Conservation (phyloP, 1,284 basidiomycete species). For the Coniferiporia sulphurascens region DNA sequence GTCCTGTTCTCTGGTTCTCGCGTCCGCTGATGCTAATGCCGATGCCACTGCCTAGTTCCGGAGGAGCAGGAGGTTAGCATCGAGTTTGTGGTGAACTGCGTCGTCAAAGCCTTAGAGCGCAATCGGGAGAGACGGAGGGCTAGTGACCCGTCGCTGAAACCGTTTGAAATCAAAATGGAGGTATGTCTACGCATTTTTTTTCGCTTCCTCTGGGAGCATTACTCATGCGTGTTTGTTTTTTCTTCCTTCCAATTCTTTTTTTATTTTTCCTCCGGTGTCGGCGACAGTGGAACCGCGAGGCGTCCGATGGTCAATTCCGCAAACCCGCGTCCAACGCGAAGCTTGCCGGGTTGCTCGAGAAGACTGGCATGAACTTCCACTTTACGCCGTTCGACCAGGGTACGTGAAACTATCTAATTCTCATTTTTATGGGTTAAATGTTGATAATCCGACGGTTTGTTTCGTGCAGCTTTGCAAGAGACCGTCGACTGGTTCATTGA, state of each 20-base stretch:
- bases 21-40: not conserved
- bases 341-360: constrained; percentile 52
- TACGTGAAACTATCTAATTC: constrained; percentile 27
- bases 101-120: constrained; percentile 61
- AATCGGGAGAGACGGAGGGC: constrained; percentile 46
- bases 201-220: no score
- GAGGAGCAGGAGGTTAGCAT: constrained; percentile 90
- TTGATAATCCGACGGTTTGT: not conserved
- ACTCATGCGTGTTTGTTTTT: no score
- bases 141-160: constrained; percentile 33
- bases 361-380: constrained; percentile 53
- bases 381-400: constrained; percentile 84
- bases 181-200: constrained; percentile 1
- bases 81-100: constrained; percentile 77
- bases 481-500: constrained; percentile 78
- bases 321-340: constrained; percentile 93
- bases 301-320: constrained; percentile 81
- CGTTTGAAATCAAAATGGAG: constrained; percentile 12
- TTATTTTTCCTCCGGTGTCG: constrained; percentile 61
- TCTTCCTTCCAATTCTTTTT: not conserved
- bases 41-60: constrained; percentile 48
- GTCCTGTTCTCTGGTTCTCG: no score
- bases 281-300: constrained; percentile 17
- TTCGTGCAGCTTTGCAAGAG: constrained; percentile 52
- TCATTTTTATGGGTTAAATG: not conserved